phyloP scores from a whole-genome alignment of 192 early-diverging fungal species.

The Helicostylum pulchrum region DNA sequence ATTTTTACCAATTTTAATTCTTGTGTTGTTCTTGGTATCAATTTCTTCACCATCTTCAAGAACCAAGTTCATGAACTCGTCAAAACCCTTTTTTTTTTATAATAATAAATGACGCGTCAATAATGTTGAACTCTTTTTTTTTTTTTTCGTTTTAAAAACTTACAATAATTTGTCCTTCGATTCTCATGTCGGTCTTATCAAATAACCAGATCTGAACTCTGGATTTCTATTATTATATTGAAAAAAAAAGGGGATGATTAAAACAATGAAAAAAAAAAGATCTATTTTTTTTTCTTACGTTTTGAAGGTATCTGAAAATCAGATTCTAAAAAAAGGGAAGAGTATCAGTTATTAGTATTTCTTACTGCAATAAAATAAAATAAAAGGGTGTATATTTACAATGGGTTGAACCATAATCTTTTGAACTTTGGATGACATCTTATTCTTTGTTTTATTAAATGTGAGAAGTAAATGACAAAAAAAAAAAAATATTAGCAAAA shows the following conservation, averaged over 20 bases:
- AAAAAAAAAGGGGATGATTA: not conserved
- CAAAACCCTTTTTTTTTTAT: conserved; percentile 85
- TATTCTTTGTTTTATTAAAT: conserved; percentile 10
- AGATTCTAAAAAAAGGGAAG: conserved; percentile 60
- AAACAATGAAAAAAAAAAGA: not conserved
- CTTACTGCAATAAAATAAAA: not conserved
- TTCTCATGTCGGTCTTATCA: conserved; percentile 80
- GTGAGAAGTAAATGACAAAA: not conserved
- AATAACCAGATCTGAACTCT: conserved; percentile 94
- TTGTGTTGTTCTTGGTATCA: conserved; percentile 71
- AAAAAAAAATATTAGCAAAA: no score
- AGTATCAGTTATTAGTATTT: not conserved
- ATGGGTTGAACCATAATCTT: conserved; percentile 87
- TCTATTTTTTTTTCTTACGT: conserved; percentile 47
- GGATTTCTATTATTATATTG: conserved; percentile 58
- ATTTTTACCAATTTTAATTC: conserved; percentile 64
- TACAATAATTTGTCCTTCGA: conserved; percentile 94
- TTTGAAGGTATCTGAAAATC: conserved; percentile 95
- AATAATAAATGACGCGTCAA: not conserved
- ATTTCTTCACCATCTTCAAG: conserved; percentile 88
- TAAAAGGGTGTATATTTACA: conserved; percentile 37
- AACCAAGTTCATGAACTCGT: conserved; percentile 98
- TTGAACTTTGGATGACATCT: conserved; percentile 71
- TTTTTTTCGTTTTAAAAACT: conserved; percentile 14
- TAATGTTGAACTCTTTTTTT: not conserved